A percentile compares a stretch with the other conserved stretches of the same genome.
Conservation (phyloP, 78 protist species). For the Protostelium mycophagum region DNA sequence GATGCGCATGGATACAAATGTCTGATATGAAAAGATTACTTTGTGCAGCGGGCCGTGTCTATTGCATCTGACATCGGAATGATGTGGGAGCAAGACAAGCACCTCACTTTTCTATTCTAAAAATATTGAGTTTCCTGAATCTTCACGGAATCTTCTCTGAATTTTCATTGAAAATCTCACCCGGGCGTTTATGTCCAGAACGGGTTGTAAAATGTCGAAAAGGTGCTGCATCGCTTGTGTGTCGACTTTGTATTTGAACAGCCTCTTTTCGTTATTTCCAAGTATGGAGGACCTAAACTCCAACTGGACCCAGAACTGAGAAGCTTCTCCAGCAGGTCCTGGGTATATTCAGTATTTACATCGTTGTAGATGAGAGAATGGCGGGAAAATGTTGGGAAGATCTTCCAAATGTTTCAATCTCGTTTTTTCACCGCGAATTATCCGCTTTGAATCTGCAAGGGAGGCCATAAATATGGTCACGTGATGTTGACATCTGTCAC, state of each 20-base stretch:
- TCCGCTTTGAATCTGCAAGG: too few species aligned
- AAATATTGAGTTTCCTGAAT: too few species aligned
- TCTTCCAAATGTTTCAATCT: too few species aligned
- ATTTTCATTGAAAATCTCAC: not conserved
- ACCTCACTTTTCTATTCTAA: not conserved
- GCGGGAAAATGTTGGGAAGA: too few species aligned
- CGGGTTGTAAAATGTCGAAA: not conserved
- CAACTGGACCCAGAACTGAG: not conserved
- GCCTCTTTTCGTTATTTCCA: not conserved
- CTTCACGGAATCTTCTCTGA: not conserved
- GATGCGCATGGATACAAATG: too few species aligned
- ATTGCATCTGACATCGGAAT: not conserved
- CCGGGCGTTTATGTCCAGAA: not conserved
- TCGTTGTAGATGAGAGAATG: too few species aligned
- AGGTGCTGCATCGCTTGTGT: not conserved
- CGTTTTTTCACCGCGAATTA: too few species aligned
- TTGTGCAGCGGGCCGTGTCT: not conserved
- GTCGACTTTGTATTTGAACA: not conserved
- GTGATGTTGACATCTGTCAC: not conserved
- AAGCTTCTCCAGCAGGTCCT: not conserved
- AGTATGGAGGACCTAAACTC: not conserved
- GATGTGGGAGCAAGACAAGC: not conserved
- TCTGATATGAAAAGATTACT: not conserved
- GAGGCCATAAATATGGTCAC: too few species aligned
- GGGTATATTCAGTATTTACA: not conserved